phyloP scores from a whole-genome alignment of 2,329 filamentous ascomycete species.

The Epichloe sylvatica region DNA sequence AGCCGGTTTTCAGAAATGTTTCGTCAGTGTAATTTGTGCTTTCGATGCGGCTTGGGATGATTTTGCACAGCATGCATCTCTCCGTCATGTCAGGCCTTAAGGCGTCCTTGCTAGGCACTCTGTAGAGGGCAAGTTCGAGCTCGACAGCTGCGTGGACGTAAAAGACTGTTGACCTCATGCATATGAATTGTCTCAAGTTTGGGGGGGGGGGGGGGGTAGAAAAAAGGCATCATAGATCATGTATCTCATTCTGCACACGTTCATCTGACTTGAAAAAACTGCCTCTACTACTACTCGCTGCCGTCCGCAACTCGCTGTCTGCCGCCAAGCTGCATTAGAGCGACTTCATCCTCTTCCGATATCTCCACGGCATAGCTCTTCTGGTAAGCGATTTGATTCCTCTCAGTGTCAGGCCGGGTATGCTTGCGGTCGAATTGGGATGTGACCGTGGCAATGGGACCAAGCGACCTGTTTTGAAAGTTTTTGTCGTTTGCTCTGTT shows the following conservation, averaged over 20 bases:
- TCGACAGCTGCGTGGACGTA: no score
- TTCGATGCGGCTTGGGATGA: no score
- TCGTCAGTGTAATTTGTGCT: not conserved
- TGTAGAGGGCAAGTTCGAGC: no score
- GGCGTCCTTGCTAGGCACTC: no score
- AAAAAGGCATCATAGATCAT: no score
- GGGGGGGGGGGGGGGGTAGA: no score
- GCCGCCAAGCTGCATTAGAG: not conserved
- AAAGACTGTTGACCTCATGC: no score
- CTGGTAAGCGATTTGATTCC: not conserved
- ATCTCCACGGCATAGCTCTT: slow-evolving; percentile 1
- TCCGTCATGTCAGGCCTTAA: no score
- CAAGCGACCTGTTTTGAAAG: not conserved
- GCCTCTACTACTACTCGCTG: not conserved
- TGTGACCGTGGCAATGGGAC: not conserved
- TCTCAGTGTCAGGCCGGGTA: not conserved
- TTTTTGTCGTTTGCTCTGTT: not conserved
- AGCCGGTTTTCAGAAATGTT: not conserved
- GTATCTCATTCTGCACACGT: no score
- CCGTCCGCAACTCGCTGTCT: not conserved
- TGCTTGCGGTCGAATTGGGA: not conserved
- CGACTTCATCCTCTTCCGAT: slow-evolving; percentile 1
- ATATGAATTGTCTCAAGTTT: no score
- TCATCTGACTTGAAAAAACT: not conserved
- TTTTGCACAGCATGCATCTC: no score